These are phyloP conservation scores for Porphyrellus sp. DNA, from an alignment of 1,284 basidiomycete genomes.

Conservation along the genomic window DNA sequence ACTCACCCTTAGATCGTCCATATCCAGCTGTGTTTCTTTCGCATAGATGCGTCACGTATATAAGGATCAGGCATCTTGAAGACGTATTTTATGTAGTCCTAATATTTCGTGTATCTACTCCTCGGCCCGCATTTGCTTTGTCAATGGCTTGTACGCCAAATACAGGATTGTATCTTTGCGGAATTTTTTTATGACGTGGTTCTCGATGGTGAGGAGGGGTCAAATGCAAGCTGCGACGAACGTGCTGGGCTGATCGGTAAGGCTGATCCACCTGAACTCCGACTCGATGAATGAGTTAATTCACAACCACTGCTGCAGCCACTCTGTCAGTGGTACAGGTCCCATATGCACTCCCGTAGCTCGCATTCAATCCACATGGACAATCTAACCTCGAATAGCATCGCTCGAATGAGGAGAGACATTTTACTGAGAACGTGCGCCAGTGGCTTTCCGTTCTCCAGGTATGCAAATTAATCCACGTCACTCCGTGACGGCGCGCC, in stretches of 20 bases:
- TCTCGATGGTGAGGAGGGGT: neutral
- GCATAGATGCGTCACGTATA: conserved; percentile 34
- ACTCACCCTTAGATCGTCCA: conserved; percentile 19
- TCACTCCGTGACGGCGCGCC: neutral
- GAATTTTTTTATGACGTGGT: neutral
- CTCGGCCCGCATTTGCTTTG: conserved; percentile 4
- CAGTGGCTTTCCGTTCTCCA: conserved; percentile 35
- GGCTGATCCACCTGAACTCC: conserved; percentile 16
- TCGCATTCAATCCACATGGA: conserved; percentile 20
- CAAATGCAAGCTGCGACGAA: neutral
- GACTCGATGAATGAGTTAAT: conserved; percentile 12
- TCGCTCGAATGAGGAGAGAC: conserved; percentile 23
- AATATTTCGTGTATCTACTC: conserved; percentile 35
- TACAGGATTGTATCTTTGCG: conserved; percentile 18
- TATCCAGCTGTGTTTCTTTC: conserved; percentile 15
- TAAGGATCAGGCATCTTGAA: conserved; percentile 38
- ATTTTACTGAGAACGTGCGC: conserved; percentile 20
- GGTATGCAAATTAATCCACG: conserved; percentile 19
- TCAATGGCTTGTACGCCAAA: conserved; percentile 25
- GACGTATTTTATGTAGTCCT: conserved; percentile 38
- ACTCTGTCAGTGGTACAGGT: neutral
- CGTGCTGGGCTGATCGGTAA: neutral
- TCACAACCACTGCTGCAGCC: too few relatives aligned
- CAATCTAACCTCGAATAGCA: conserved; percentile 24
- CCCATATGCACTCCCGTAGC: conserved; percentile 13